These are phyloP conservation scores for Theobroma cacao DNA, from an alignment of 345 rosid species.

Conservation along the genomic window DNA sequence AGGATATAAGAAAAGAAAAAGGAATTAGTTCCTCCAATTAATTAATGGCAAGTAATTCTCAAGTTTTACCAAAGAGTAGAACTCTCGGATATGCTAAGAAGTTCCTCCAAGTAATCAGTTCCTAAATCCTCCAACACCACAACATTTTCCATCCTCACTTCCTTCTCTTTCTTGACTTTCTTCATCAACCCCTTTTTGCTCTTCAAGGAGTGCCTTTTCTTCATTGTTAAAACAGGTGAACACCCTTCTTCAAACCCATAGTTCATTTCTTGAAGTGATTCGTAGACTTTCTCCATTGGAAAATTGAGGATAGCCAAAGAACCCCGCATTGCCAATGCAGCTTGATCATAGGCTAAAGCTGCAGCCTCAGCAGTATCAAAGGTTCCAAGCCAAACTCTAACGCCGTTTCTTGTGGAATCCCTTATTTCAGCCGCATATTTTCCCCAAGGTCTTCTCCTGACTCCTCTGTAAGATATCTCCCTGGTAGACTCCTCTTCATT, in stretches of 20 bases:
- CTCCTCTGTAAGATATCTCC: slow-evolving; percentile 50
- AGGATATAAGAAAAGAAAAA: background rate
- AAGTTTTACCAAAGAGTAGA: background rate
- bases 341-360: slow-evolving; percentile 71
- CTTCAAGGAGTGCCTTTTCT: slow-evolving; percentile 46
- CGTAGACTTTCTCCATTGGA: slow-evolving; percentile 37
- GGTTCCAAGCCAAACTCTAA: slow-evolving; percentile 66
- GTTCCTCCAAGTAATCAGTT: slow-evolving; percentile 58
- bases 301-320: slow-evolving; percentile 54
- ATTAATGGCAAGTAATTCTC: background rate
- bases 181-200: slow-evolving; percentile 33
- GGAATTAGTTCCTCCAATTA: too few relatives aligned
- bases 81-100: slow-evolving; percentile 27
- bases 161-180: slow-evolving; percentile 38
- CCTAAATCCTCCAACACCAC: slow-evolving; percentile 69
- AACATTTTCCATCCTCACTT: slow-evolving; percentile 30
- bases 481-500: slow-evolving; percentile 9
- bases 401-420: slow-evolving; percentile 63
- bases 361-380: slow-evolving; percentile 66
- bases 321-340: slow-evolving; percentile 63
- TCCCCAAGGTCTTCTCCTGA: slow-evolving; percentile 64
- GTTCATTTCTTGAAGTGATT: slow-evolving; percentile 45
- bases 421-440: slow-evolving; percentile 70
- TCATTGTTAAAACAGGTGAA: slow-evolving; percentile 56
- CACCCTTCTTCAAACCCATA: slow-evolving; percentile 28